Base-by-base conservation (phyloP, 2,329 filamentous ascomycete genomes). In the Chrysosporium keratinophilum region DNA sequence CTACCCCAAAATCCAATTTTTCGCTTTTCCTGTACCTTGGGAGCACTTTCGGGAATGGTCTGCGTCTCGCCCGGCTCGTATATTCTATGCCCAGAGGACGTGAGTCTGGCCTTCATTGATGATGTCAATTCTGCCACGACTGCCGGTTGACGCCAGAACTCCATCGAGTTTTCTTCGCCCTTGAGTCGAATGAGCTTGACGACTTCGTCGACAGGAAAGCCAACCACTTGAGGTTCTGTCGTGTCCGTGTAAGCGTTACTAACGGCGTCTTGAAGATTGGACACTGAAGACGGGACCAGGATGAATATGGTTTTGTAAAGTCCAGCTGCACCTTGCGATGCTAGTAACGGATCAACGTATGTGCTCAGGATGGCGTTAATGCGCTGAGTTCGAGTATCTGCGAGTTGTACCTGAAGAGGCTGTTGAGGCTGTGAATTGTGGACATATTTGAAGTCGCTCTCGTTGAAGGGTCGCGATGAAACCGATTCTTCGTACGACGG, bases 271-370 rank as follows among this genome's bases (percentile, higher is more conserved):
- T 64, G 61, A 5, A 67, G 56, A 6, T 64, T 64, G 14, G 64
- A 62, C 9, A 70, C 65, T 55, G 73, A 70, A 2, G 72, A 73
- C 9, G 73, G 73, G 0, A 76, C 61, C 12, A 76, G 63, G 33
- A 74, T 65, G 54, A 75, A 68, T 11, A 67, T 71, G 12, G 71
- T 72, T 56, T 69, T 69, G 14, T 70, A 68, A 39, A 75, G 68
- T 28, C 72, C 73, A 33, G 68, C 67, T 10, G 65, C 60, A 39
- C 69, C 69, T 57, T 71, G 69, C 11, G 65, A 56, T 52, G 67
- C 60, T 46, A 76, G 61, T 15, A 71, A 60, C 1, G 74, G 73
- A 31, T 71, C 66, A 54, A 76, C 68, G 56, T 71, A 63, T 1
- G 58, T 63, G 31, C 65, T 60, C 31, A 75, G 65, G 14, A 74